Conservation (phyloP, 345 rosid species). For the Triadica sebifera region DNA sequence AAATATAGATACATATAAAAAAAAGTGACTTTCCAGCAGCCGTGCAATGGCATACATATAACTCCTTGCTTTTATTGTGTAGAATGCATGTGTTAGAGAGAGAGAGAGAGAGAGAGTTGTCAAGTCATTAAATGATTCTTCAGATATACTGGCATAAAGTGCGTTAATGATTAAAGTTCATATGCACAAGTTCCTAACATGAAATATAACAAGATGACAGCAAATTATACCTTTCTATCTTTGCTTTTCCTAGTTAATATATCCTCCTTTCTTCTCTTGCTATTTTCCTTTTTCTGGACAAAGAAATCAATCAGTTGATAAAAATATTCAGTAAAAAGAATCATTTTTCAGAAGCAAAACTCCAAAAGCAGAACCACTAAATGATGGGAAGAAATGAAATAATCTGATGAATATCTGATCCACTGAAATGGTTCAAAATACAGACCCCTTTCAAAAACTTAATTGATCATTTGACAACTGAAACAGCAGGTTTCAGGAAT, state of each 20-base stretch:
- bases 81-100: neutral
- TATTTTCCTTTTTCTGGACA: slow-evolving; percentile 71
- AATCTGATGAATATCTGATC: neutral
- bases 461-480: neutral
- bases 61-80: neutral
- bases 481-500: neutral
- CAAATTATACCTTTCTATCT: slow-evolving; percentile 65
- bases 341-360: neutral
- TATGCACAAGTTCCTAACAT: neutral
- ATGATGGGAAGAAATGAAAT: neutral
- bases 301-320: slow-evolving; percentile 15
- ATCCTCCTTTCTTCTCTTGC: slow-evolving; percentile 81
- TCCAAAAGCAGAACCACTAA: slow-evolving; percentile 11
- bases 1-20: neutral
- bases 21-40: neutral
- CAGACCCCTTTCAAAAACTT: neutral
- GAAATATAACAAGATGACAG: neutral
- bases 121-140: slow-evolving; percentile 1
- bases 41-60: neutral
- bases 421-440: neutral
- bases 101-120: neutral
- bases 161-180: neutral
- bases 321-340: neutral
- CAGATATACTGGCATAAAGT: neutral
- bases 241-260: slow-evolving; percentile 69